These are phyloP conservation scores for Turnera subulata DNA, from an alignment of 345 rosid genomes.

Conservation along the genomic window DNA sequence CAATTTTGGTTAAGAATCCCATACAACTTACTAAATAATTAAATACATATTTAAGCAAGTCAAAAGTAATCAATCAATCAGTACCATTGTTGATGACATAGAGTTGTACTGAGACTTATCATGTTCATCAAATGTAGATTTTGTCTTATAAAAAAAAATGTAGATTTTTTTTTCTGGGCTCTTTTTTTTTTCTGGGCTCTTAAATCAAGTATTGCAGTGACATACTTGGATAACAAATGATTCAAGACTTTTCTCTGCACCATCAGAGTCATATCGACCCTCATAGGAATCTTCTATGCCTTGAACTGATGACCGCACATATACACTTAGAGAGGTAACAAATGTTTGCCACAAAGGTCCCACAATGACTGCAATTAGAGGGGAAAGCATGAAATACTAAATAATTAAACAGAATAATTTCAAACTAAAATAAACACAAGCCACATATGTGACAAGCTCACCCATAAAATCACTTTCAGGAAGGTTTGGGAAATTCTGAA, in stretches of 20 bases:
- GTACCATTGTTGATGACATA: no score
- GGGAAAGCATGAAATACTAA: slow-evolving; percentile 8
- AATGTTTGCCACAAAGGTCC: slow-evolving; percentile 90
- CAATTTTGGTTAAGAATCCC: no score
- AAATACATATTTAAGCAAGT: no score
- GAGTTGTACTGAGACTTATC: no score
- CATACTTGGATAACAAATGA: slow-evolving; percentile 84
- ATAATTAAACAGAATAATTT: slow-evolving; percentile 6
- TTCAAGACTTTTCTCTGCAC: slow-evolving; percentile 88
- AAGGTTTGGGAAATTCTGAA: slow-evolving; percentile 73
- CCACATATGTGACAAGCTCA: slow-evolving; percentile 25
- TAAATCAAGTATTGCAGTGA: not conserved
- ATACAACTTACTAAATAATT: no score
- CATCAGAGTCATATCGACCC: slow-evolving; percentile 91
- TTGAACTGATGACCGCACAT: slow-evolving; percentile 63
- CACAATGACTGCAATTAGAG: slow-evolving; percentile 53
- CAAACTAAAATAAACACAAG: slow-evolving; percentile 1
- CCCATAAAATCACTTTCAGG: slow-evolving; percentile 66
- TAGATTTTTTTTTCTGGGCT: no score
- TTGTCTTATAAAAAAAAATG: no score
- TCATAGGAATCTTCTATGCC: slow-evolving; percentile 71
- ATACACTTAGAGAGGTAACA: slow-evolving; percentile 69
- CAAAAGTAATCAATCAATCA: no score
- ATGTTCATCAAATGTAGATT: no score
- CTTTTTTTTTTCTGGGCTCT: no score